These are phyloP conservation scores for Flaveria robusta DNA, from an alignment of 129 eudicot genomes.

Conservation along the genomic window DNA sequence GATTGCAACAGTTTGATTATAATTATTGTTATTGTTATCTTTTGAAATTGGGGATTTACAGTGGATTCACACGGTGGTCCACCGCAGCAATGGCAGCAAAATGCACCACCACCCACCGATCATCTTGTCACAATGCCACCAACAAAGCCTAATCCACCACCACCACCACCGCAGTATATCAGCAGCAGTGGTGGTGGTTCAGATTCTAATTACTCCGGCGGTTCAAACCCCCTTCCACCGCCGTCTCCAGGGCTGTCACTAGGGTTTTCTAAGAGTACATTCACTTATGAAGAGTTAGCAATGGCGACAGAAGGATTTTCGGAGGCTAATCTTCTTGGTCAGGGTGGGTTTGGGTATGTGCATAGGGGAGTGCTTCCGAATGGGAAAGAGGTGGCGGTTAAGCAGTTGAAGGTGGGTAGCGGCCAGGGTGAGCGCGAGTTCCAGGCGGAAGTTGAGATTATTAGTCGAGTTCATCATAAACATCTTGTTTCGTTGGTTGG, in stretches of 20 bases:
- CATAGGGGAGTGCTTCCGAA: constrained; percentile 92
- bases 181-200: constrained; percentile 68
- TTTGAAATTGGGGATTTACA: constrained; percentile 26
- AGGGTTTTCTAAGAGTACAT: constrained; percentile 81
- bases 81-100: constrained; percentile 79
- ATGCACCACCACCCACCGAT: constrained; percentile 63
- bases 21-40: neutral
- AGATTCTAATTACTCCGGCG: constrained; percentile 62
- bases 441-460: constrained; percentile 96
- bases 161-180: constrained; percentile 50
- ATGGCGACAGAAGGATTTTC: constrained; percentile 90
- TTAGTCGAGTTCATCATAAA: constrained; percentile 96
- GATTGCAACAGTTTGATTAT: no score
- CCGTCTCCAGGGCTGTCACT: constrained; percentile 79
- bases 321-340: constrained; percentile 88
- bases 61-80: constrained; percentile 66
- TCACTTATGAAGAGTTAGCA: constrained; percentile 84
- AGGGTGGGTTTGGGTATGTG: constrained; percentile 97
- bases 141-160: constrained; percentile 63
- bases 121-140: constrained; percentile 61
- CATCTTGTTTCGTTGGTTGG: constrained; percentile 99
- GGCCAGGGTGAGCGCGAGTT: constrained; percentile 98
- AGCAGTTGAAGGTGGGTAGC: constrained; percentile 83
- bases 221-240: constrained; percentile 58
- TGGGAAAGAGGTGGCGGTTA: constrained; percentile 95